Percentiles rank a stretch among this genome's conserved stretches.
Evolutionary conservation across 495 filamentous ascomycete species (phyloP).

Genomic region (Podospora anserina): DNA sequence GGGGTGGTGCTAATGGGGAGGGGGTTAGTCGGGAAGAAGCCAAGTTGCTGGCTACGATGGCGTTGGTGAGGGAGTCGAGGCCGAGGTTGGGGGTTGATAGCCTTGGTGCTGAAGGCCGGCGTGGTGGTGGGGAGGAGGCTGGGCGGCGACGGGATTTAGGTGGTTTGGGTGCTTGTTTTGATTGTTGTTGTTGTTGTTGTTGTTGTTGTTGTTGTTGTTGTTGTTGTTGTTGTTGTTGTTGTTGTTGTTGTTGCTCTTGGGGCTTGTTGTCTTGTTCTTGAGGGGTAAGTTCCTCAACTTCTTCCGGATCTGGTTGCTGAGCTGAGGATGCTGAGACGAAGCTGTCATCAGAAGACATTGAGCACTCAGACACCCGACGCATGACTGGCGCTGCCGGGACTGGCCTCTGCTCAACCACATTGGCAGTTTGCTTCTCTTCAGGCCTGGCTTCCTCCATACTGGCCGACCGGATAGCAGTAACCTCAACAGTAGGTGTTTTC

Average conservation of each 20-base stretch:
- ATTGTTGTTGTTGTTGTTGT: not conserved
- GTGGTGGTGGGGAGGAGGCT: constrained; percentile 15
- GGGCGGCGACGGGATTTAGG: not conserved
- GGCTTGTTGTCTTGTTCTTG: constrained; percentile 23
- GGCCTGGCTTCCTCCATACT: not conserved
- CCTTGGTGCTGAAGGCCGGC: constrained; percentile 17
- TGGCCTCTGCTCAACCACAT: too few relatives aligned
- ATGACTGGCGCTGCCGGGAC: not conserved
- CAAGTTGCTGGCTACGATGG: constrained; percentile 80
- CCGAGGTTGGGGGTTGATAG: constrained; percentile 29
- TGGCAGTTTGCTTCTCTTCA: not conserved
- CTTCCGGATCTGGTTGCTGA: constrained; percentile 25
- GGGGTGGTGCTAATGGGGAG: constrained; percentile 32
- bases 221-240: not conserved
- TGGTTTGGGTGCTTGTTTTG: not conserved
- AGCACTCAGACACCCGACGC: constrained; percentile 25
- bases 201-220: too few relatives aligned
- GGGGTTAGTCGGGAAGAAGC: constrained; percentile 57
- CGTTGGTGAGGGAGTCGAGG: constrained; percentile 55
- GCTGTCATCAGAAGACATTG: constrained; percentile 42
- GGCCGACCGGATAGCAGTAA: not conserved
- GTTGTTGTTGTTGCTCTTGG: constrained; percentile 5
- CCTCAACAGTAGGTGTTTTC: not conserved
- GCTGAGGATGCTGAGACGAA: constrained; percentile 50
- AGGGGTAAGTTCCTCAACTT: not conserved